Base-by-base conservation (phyloP, 2,329 filamentous ascomycete genomes). In the Ophiocordyceps sinensis region DNA sequence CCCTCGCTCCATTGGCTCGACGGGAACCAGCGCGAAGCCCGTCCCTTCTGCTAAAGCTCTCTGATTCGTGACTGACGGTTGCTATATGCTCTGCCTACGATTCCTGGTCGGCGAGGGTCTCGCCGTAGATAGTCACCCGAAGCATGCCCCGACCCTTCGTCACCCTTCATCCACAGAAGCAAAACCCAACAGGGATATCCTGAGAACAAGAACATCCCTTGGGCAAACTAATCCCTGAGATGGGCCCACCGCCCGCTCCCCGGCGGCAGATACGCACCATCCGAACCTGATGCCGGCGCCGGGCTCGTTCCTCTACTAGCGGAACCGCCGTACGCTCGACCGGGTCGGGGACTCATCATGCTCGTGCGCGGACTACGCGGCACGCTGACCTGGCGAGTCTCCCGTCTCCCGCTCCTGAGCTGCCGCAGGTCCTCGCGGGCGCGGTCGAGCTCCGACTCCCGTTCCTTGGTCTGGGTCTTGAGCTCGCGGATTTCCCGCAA, bases 361-460 rank as follows among this genome's bases (percentile, higher is more conserved):
- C 65, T 62, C 47, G 69, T 60, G 7, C 70, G 64, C n/a, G 74
- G 74, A 50, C 73, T 77, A 19, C 70, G 68, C 39, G 73, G 73
- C 19, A 75, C 71, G 47, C 73, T 77, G 40, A 59, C 63, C 50
- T 71, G 67, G 30, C 74, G 60, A 4, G 74, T 77, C 54, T 75
- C 72, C 37, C 73, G 62, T 6, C 74, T 66, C 15, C 64, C 65
- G 44, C 63, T 71, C 49, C 65, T 69, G 34, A 68, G 52, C 34
- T 57, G 44, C 8, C 62, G 61, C 23, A 75, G 51, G 52, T 77
- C 73, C 14, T 75, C 68, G 42, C 59, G 64, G 21, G 62, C 47
- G 13, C 61, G 61, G 15, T 63, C 62, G 23, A 78, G 58, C 48
- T 75, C 70, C 21, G 58, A 52, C 41, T 77, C 70, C n/a, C 66